Evolutionary conservation across 78 protist species (phyloP).

Genomic region (Dictyostelium discoideum): DNA sequence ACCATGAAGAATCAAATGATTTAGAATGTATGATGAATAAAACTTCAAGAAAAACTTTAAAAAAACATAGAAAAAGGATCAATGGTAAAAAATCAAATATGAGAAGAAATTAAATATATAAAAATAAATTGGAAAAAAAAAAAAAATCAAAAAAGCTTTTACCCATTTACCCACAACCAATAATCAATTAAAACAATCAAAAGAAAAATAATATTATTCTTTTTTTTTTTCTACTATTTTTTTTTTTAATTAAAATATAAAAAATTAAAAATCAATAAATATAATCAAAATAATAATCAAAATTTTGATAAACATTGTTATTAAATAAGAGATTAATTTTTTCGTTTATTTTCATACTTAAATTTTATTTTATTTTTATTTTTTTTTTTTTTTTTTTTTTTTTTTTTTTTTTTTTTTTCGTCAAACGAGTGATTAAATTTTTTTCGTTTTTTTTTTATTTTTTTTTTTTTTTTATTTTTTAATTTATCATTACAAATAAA

Average conservation of each 20-base stretch:
- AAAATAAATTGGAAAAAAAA: background rate
- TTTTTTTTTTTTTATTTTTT: background rate
- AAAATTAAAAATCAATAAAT: too few species aligned
- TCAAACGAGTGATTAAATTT: background rate
- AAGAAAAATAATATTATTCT: too few species aligned
- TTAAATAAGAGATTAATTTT: too few species aligned
- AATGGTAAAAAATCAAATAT: slow-evolving; percentile 39
- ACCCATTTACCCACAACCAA: background rate
- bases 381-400: background rate
- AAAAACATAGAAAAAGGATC: slow-evolving; percentile 33
- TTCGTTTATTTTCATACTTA: too few species aligned
- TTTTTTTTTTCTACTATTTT: too few species aligned
- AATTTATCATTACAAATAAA: background rate
- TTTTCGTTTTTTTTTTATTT: background rate
- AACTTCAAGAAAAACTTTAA: slow-evolving; percentile 50
- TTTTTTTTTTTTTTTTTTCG: background rate
- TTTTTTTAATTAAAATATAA: too few species aligned
- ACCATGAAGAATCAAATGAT: background rate
- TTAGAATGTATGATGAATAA: slow-evolving; percentile 54
- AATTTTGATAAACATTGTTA: too few species aligned
- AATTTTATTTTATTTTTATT: background rate
- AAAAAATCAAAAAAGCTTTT: background rate
- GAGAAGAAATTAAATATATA: slow-evolving; percentile 16
- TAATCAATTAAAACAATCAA: background rate
- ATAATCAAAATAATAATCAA: too few species aligned